A percentile compares a stretch with the other conserved stretches of the same genome.
Conservation (phyloP, 2,329 filamentous ascomycete genomes). For the Epichloe scottii region DNA sequence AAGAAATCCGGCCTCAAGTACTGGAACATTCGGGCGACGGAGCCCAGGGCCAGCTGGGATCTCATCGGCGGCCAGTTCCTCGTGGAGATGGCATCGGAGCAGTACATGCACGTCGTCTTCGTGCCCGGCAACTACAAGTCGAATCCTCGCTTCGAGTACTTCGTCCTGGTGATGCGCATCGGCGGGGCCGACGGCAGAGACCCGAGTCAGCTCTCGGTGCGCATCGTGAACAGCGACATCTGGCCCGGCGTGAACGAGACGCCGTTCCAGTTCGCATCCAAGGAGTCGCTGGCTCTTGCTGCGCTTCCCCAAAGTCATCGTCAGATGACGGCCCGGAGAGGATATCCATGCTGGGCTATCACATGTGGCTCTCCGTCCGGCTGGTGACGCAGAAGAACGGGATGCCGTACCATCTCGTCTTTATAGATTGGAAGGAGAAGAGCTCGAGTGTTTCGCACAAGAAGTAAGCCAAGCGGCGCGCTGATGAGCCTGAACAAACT, state of each 20-base stretch:
- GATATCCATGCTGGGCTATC: not conserved
- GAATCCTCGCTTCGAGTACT: not conserved
- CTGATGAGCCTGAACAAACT: no score
- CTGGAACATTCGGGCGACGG: conserved; percentile 1
- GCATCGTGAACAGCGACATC: not conserved
- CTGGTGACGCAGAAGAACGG: not conserved
- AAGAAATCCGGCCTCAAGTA: not conserved
- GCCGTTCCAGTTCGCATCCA: not conserved
- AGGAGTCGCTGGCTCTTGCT: not conserved
- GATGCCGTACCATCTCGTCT: not conserved
- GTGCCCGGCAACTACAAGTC: not conserved
- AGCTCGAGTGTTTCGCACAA: not conserved
- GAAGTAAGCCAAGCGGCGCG: not conserved
- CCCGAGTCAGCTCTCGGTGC: not conserved
- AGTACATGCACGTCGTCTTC: conserved; percentile 2
- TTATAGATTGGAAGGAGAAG: not conserved
- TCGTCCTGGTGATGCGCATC: not conserved
- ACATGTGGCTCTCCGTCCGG: not conserved
- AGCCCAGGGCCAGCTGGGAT: not conserved
- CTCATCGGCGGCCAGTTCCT: conserved; percentile 1
- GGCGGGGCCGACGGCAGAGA: not conserved
- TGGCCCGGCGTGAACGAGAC: not conserved
- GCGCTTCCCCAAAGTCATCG: not conserved
- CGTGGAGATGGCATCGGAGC: conserved; percentile 1
- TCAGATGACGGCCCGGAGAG: not conserved